Evolutionary conservation across 495 filamentous ascomycete species (phyloP), one percentile per base, ranked within the genome.

Genomic region (Podospora didyma): DNA sequence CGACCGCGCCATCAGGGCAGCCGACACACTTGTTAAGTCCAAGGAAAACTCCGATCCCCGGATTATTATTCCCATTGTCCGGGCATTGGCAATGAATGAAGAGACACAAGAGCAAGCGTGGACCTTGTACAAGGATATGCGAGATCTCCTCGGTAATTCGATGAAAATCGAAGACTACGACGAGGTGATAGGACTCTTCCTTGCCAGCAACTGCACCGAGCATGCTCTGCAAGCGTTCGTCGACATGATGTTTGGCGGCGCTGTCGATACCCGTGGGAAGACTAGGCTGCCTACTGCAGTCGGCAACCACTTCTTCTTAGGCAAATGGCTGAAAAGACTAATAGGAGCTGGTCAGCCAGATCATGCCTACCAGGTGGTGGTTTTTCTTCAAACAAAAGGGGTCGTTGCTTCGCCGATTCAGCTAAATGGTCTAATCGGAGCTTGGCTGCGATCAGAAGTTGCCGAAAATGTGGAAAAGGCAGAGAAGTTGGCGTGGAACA

Each of bases 161-260:
- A 89, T 93, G 73, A 82, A 73, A 7, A 86, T 90, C 75, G 75
- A 84, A 20, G 88, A 93, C 66, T 93, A 90, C 62, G 89, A 92
- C 68, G 72, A 74, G 31, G 69, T 93, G 21, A 83, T 80, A 49
- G 79, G 82, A 39, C 75, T 76, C 37, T 85, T 91, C 58, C 72
- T 93, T 9, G 73, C 79, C 5, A 75, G 80, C 7, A 79, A 81
- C 47, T 69, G 78, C 46, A 71, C 80, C 11, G 82, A 89, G 62
- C 73, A 85, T 34, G 89, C 84, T 1, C 76, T 91, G 53, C 82
- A 85, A 45, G 81, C 85, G 1, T 93, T 93, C 73, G 88, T 86
- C 51, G 89, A 93, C 66, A 89, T 92, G 88, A 90, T 92, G 87
- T 82, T 88, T 42, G 83, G 81, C 0, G 79, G 79, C 1, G 69